Conservation (phyloP, 192 early-diverging fungal genomes). For the Coemansia sp. region DNA sequence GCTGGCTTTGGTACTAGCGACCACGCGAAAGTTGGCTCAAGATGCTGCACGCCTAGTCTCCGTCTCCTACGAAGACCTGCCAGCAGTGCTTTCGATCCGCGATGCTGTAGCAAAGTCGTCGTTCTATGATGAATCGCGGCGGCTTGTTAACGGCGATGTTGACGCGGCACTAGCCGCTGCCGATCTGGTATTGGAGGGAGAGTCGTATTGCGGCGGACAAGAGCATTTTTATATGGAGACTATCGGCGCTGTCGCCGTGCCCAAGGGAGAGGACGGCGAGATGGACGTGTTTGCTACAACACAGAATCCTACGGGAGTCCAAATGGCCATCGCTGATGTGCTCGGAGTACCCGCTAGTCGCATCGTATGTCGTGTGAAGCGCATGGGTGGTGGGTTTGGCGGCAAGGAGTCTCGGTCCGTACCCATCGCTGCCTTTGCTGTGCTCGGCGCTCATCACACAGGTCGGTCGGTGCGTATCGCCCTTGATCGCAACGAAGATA, state of each 20-base stretch:
- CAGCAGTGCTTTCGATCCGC: conserved; percentile 76
- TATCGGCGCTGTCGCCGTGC: conserved; percentile 67
- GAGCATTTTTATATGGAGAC: conserved; percentile 95
- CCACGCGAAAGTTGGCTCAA: conserved; percentile 64
- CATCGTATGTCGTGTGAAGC: conserved; percentile 77
- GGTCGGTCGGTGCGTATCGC: conserved; percentile 71
- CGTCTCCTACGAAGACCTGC: conserved; percentile 72
- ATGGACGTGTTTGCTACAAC: conserved; percentile 79
- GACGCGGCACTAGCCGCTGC: conserved; percentile 58
- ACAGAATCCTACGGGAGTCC: conserved; percentile 78
- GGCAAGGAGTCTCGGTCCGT: conserved; percentile 75
- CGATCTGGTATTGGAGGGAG: conserved; percentile 61
- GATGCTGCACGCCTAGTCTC: conserved; percentile 70
- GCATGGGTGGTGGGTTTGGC: conserved; percentile 89
- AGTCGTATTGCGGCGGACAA: conserved; percentile 61
- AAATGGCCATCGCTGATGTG: conserved; percentile 67
- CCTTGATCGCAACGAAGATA: conserved; percentile 86
- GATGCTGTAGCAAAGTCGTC: conserved; percentile 73
- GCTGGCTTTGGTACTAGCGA: conserved; percentile 81
- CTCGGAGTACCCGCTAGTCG: conserved; percentile 75
- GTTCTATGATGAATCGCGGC: conserved; percentile 61
- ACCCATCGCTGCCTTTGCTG: conserved; percentile 64
- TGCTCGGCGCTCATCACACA: conserved; percentile 72
- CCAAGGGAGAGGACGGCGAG: conserved; percentile 76
- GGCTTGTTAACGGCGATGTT: conserved; percentile 67